phyloP scores from a whole-genome alignment of 2,329 filamentous ascomycete genomes.

The Chrysoporthe cubensis region DNA sequence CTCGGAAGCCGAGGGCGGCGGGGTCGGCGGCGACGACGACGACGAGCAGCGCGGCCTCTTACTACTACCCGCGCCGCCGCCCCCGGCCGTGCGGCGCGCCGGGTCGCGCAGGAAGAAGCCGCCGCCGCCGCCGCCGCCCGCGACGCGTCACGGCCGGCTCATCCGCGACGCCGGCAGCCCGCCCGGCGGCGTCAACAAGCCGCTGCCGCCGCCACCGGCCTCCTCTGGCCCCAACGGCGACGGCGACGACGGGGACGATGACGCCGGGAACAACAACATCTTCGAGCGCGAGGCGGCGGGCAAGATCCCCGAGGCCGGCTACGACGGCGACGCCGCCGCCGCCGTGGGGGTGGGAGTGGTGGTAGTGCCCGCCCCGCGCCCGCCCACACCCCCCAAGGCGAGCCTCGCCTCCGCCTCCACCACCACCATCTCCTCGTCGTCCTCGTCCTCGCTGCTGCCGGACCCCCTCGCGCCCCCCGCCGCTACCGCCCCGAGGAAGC shows the following conservation, averaged over 20 bases:
- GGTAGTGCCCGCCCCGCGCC: constrained; percentile 36
- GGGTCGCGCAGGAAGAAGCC: constrained; percentile 54
- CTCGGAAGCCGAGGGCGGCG: constrained; percentile 51
- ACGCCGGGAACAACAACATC: constrained; percentile 48
- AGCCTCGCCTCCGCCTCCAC: constrained; percentile 35
- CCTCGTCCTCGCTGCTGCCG: constrained; percentile 21
- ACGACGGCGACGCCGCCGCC: constrained; percentile 36
- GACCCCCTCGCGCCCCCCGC: constrained; percentile 30
- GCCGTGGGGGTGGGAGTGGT: constrained; percentile 27
- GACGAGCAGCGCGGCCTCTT: constrained; percentile 47
- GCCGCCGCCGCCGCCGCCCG: constrained; percentile 72
- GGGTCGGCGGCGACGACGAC: constrained; percentile 29
- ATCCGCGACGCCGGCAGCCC: constrained; percentile 52
- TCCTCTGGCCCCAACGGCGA: no score
- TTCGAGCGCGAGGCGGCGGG: constrained; percentile 59
- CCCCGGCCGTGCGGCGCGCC: constrained; percentile 33
- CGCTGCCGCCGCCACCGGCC: constrained; percentile 58
- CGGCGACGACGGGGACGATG: constrained; percentile 46
- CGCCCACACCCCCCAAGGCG: constrained; percentile 46
- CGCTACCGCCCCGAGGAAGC: constrained; percentile 38
- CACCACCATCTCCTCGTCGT: no score
- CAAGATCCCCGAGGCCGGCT: constrained; percentile 50
- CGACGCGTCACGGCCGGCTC: constrained; percentile 76
- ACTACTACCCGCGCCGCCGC: constrained; percentile 34
- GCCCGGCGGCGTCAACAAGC: constrained; percentile 60